phyloP scores from a whole-genome alignment of 83 land plant species.

The Picea mariana region DNA sequence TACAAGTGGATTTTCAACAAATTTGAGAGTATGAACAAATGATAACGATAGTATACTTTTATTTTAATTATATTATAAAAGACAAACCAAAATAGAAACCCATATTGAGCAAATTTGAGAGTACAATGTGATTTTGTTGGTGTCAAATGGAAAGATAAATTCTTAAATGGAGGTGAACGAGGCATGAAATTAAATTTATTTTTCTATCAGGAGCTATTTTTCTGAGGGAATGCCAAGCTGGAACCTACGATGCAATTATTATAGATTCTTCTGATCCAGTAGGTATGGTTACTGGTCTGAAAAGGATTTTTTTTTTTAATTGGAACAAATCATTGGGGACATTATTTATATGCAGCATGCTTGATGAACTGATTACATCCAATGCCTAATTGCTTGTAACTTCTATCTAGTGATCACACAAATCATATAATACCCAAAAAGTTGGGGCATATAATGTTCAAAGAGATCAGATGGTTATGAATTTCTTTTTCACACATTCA shows the following conservation, averaged over 20 bases:
- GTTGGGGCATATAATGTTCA: background rate
- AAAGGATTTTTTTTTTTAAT: background rate
- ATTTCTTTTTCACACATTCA: background rate
- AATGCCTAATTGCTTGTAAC: background rate
- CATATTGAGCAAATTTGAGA: conserved; percentile 16
- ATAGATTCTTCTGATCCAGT: conserved; percentile 46
- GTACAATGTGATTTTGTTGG: conserved; percentile 11
- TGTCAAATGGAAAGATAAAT: background rate
- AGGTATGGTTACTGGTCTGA: conserved; percentile 43
- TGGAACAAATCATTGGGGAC: background rate
- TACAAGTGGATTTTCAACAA: background rate
- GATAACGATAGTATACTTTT: background rate
- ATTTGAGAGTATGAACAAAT: conserved; percentile 20
- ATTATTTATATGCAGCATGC: background rate
- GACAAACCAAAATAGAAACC: too few relatives aligned
- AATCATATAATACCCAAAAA: background rate
- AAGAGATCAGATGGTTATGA: background rate
- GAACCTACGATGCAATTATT: conserved; percentile 93
- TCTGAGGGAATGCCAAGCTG: conserved; percentile 68
- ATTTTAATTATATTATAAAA: background rate
- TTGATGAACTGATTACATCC: background rate
- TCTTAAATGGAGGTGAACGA: background rate
- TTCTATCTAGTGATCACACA: background rate
- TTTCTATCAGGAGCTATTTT: conserved; percentile 80
- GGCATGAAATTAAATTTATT: conserved; percentile 6